Conservation (phyloP, 495 filamentous ascomycete genomes). For the Penicillium nucicola region DNA sequence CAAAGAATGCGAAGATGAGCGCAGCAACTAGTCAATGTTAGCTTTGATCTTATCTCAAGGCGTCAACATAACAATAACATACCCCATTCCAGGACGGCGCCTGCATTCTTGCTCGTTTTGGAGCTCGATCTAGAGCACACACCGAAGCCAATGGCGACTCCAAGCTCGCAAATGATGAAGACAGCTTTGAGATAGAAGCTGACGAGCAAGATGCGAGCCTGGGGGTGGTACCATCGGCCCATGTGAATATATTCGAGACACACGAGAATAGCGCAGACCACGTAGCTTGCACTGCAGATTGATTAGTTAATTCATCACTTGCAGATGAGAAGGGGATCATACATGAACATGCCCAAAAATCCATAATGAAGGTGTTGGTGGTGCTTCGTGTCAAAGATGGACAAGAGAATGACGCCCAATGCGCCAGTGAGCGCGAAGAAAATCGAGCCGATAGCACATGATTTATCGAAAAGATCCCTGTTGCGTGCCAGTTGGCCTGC, state of each 20-base stretch:
- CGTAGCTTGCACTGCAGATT: constrained; percentile 36
- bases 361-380: constrained; percentile 61
- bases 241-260: constrained; percentile 77
- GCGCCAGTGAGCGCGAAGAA: constrained; percentile 67
- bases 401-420: constrained; percentile 65
- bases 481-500: constrained; percentile 62
- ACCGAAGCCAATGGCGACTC: constrained; percentile 58
- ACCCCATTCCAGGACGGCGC: constrained; percentile 62
- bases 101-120: constrained; percentile 35
- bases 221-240: constrained; percentile 57
- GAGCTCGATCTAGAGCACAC: constrained; percentile 27
- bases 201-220: constrained; percentile 61
- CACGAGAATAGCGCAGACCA: constrained; percentile 69
- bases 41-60: not conserved
- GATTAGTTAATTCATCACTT: not conserved
- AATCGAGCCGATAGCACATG: constrained; percentile 60
- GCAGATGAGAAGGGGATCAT: constrained; percentile 15
- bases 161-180: constrained; percentile 72
- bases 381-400: constrained; percentile 68
- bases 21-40: constrained; percentile 51
- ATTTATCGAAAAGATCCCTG: constrained; percentile 56
- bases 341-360: constrained; percentile 75
- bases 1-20: constrained; percentile 76
- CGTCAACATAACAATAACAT: constrained; percentile 10
- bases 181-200: constrained; percentile 73